These are phyloP conservation scores for Leccinum sublutescens DNA, from an alignment of 768 basidiomycete genomes.

Conservation along the genomic window DNA sequence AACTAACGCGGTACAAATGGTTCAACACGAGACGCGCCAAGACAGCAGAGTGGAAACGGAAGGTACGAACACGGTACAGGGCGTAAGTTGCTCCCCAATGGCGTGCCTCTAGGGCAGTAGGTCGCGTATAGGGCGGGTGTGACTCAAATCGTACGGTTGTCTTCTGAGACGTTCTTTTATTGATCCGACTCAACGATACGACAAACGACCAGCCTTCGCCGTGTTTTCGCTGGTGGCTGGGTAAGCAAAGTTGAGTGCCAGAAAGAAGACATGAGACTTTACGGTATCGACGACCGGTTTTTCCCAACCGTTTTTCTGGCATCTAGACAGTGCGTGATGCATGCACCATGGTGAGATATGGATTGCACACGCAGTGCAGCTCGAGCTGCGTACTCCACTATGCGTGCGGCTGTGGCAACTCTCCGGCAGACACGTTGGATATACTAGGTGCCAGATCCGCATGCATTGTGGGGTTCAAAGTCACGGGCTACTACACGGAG, in stretches of 20 bases:
- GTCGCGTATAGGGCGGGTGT: slow-evolving; percentile 63
- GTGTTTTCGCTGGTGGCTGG: slow-evolving; percentile 42
- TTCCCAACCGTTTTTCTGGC: slow-evolving; percentile 89
- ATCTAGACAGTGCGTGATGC: slow-evolving; percentile 41
- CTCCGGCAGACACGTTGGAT: background rate
- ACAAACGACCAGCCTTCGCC: slow-evolving; percentile 58
- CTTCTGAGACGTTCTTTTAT: slow-evolving; percentile 67
- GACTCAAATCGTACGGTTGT: slow-evolving; percentile 74
- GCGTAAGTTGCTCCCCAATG: slow-evolving; percentile 92
- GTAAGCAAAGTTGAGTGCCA: slow-evolving; percentile 6
- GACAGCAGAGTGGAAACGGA: background rate
- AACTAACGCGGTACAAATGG: slow-evolving; percentile 45
- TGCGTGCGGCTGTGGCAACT: background rate
- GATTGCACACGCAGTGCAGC: background rate
- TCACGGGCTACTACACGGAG: background rate
- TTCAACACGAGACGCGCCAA: slow-evolving; percentile 8
- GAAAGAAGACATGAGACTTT: slow-evolving; percentile 10
- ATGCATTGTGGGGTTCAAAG: slow-evolving; percentile 2
- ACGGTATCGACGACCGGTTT: slow-evolving; percentile 79
- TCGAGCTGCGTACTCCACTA: background rate
- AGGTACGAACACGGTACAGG: slow-evolving; percentile 73
- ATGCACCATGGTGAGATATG: slow-evolving; percentile 1
- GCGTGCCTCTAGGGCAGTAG: slow-evolving; percentile 76
- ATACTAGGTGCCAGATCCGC: background rate
- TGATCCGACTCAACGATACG: slow-evolving; percentile 62